Percentiles rank a stretch among this genome's conserved stretches.
phyloP scores from a whole-genome alignment of 2,329 filamentous ascomycete genomes.

The Fusarium burgessii region DNA sequence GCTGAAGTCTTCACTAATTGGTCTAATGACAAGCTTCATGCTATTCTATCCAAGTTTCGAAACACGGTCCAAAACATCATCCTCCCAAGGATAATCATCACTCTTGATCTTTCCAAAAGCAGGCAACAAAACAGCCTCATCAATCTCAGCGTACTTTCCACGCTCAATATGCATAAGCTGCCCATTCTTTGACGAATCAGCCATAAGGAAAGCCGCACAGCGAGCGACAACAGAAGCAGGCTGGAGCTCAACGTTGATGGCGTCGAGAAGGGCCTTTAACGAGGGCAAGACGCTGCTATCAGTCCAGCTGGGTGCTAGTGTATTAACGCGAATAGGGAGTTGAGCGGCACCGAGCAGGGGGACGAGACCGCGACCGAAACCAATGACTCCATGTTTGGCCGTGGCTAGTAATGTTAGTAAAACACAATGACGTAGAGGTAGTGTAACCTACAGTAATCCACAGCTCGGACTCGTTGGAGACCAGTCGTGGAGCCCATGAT shows the following conservation, averaged over 20 bases:
- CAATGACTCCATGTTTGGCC: slow-evolving; percentile 67
- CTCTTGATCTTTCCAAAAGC: slow-evolving; percentile 50
- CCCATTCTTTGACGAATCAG: slow-evolving; percentile 60
- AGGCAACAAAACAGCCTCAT: slow-evolving; percentile 57
- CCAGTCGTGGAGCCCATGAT: slow-evolving; percentile 64
- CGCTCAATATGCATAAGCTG: slow-evolving; percentile 64
- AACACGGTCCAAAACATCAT: slow-evolving; percentile 50
- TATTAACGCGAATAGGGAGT: slow-evolving; percentile 67
- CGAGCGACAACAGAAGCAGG: slow-evolving; percentile 60
- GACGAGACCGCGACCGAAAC: slow-evolving; percentile 62
- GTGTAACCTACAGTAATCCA: slow-evolving; percentile 61
- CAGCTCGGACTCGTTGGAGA: slow-evolving; percentile 62
- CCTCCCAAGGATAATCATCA: slow-evolving; percentile 50
- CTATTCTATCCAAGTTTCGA: slow-evolving; percentile 2
- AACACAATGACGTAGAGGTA: fast-evolving
- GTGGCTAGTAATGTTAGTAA: slow-evolving; percentile 51
- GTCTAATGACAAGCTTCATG: no score
- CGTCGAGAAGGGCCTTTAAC: slow-evolving; percentile 52
- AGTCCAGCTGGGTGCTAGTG: slow-evolving; percentile 67
- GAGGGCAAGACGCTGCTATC: slow-evolving; percentile 60
- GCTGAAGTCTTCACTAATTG: no score
- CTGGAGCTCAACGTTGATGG: slow-evolving; percentile 58
- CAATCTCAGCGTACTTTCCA: slow-evolving; percentile 65
- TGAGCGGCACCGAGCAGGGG: slow-evolving; percentile 51
- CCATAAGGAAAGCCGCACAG: slow-evolving; percentile 62